Conservation (phyloP, 495 filamentous ascomycete species). For the Aspergillus asperescens region DNA sequence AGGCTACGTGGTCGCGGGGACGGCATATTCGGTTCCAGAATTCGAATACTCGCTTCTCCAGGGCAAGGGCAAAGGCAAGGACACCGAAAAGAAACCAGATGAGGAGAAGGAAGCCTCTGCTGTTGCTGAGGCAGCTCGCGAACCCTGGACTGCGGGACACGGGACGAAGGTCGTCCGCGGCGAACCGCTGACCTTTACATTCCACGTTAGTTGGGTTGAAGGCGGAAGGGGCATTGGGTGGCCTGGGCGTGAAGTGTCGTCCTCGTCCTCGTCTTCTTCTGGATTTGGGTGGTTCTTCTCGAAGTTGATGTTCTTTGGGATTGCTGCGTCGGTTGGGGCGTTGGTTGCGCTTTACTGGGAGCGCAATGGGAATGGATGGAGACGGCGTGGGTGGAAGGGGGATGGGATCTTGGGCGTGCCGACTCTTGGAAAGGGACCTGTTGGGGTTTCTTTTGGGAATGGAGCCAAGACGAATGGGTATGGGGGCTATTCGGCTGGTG, state of each 20-base stretch:
- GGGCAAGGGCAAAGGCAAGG: constrained; percentile 10
- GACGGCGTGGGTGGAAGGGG: constrained; percentile 33
- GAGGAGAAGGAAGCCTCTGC: constrained; percentile 31
- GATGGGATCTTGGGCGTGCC: constrained; percentile 43
- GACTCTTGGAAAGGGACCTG: constrained; percentile 26
- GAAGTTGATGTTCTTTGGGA: constrained; percentile 36
- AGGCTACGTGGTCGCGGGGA: constrained; percentile 71
- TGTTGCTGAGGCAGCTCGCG: constrained; percentile 35
- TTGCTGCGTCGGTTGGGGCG: constrained; percentile 44
- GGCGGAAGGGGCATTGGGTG: constrained; percentile 51
- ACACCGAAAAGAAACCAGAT: constrained; percentile 27
- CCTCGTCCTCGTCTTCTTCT: constrained; percentile 30
- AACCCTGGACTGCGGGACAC: constrained; percentile 44
- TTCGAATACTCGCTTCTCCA: constrained; percentile 40
- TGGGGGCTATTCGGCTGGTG: constrained; percentile 40
- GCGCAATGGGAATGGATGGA: constrained; percentile 31
- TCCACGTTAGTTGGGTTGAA: constrained; percentile 83
- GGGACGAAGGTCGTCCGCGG: constrained; percentile 73
- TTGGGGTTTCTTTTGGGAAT: constrained; percentile 41
- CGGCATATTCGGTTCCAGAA: constrained; percentile 78
- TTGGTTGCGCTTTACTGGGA: constrained; percentile 44
- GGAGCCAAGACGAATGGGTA: constrained; percentile 47
- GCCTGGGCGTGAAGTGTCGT: constrained; percentile 39
- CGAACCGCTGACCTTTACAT: constrained; percentile 72
- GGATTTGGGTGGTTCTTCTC: constrained; percentile 26